A percentile compares a stretch with the other conserved stretches of the same genome.
Conservation (phyloP, 495 filamentous ascomycete genomes). For the Penicillium nucicola region DNA sequence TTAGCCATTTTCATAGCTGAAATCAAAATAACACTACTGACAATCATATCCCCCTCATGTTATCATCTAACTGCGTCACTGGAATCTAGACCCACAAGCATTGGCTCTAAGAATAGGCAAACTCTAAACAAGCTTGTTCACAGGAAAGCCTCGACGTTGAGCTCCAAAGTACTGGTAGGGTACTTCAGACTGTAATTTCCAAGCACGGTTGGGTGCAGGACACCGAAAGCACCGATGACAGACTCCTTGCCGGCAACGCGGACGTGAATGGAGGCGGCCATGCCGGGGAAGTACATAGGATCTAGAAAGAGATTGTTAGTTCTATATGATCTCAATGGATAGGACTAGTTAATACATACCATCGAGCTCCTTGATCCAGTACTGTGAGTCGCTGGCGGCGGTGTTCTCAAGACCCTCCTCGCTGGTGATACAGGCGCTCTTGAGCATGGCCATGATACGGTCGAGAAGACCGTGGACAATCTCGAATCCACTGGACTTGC, state of each 20-base stretch:
- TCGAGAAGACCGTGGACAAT: slow-evolving; percentile 92
- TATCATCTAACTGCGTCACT: slow-evolving; percentile 23
- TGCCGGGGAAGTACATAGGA: slow-evolving; percentile 85
- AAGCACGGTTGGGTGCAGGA: slow-evolving; percentile 87
- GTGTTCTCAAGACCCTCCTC: slow-evolving; percentile 66
- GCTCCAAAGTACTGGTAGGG: slow-evolving; percentile 90
- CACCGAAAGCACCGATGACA: slow-evolving; percentile 84
- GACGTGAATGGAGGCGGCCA: slow-evolving; percentile 78
- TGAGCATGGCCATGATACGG: slow-evolving; percentile 89
- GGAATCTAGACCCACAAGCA: background rate
- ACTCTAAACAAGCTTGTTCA: slow-evolving; percentile 28
- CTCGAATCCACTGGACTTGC: slow-evolving; percentile 95
- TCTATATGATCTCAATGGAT: background rate
- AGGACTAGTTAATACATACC: slow-evolving; percentile 45
- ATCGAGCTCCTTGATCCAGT: slow-evolving; percentile 91
- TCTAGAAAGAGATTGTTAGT: slow-evolving; percentile 42
- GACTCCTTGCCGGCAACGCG: slow-evolving; percentile 65
- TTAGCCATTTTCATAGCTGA: slow-evolving; percentile 16
- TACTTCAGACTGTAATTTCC: slow-evolving; percentile 93
- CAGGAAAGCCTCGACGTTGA: slow-evolving; percentile 94
- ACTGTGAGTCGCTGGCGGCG: slow-evolving; percentile 56
- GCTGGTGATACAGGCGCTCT: slow-evolving; percentile 69
- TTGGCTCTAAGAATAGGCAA: background rate
- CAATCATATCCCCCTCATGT: slow-evolving; percentile 20
- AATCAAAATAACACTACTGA: slow-evolving; percentile 9